Base-by-base conservation (phyloP, 2,329 filamentous ascomycete genomes). In the Colletotrichum musicola region DNA sequence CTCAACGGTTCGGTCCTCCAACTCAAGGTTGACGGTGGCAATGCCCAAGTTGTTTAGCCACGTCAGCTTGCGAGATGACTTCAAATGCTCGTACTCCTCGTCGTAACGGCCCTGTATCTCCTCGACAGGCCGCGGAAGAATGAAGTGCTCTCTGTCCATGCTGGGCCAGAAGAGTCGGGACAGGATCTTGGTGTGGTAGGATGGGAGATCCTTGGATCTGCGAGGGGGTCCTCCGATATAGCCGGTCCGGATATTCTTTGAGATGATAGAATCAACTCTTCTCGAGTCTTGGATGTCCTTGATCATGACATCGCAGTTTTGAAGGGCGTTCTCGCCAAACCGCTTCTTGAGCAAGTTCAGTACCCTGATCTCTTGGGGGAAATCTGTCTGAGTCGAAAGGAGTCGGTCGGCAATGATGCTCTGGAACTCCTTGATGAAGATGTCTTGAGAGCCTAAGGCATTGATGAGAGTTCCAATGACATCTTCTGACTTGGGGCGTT, bases 221-320 rank as follows among this genome's bases (percentile, higher is more conserved):
- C 53, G 51, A 58, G 72, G 71, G 71, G 72, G 54, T 49, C 69
- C 73, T 44, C 74, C 65, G 6, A 62, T 16, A 2, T 67, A 44
- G 58, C 73, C 63, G 30, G 59, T 47, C 18, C 56, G 71, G 12
- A 72, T 68, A 65, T 76, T 78, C 64, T 84, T 86, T 49, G 89
- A 84, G 54, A 97, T 89, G 13, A 86, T 83, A 7, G 84, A 81
- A 76, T 98, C 93, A 68, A 97, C 88, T 49, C 89, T 87, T 69
- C 87, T 86, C 1, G 94, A 97, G 75, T 98, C 95, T 72, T 92
- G 88, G 42, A 98, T 92, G 77, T 99, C 96, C 71, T 92, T 93
- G 65, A 99, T 88, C 96, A 99, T 99, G 74, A 99, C 96, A 77
- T 99, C 95, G 79, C 95, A 98, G 56, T 93, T 93, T 77, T 98